Percentiles rank a stretch among this genome's conserved stretches.
Conservation (phyloP, 305 asterid species). For the Fraxinus albicans region DNA sequence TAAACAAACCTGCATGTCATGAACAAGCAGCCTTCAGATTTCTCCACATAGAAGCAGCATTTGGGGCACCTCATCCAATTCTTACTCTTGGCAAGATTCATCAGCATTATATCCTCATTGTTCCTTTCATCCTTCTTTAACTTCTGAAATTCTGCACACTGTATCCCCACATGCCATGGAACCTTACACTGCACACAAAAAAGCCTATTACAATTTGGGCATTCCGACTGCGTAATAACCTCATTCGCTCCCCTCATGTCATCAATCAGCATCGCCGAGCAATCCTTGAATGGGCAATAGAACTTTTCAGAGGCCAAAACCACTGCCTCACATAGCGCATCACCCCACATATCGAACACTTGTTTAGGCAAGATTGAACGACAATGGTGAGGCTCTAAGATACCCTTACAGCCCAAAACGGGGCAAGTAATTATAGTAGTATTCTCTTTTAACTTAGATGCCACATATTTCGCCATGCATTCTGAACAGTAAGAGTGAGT, state of each 20-base stretch:
- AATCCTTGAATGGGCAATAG: slow-evolving; percentile 72
- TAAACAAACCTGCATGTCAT: slow-evolving; percentile 69
- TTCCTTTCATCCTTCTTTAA: slow-evolving; percentile 50
- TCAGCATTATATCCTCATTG: slow-evolving; percentile 56
- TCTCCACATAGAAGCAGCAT: slow-evolving; percentile 59
- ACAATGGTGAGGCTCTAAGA: slow-evolving; percentile 52
- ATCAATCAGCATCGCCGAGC: slow-evolving; percentile 59
- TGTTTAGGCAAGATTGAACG: slow-evolving; percentile 46
- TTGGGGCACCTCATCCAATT: slow-evolving; percentile 67
- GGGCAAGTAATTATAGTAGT: slow-evolving; percentile 45
- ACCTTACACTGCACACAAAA: slow-evolving; percentile 67
- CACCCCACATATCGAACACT: slow-evolving; percentile 71
- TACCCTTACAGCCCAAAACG: slow-evolving; percentile 38
- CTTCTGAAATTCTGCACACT: slow-evolving; percentile 53
- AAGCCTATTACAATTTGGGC: slow-evolving; percentile 59
- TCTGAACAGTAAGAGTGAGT: slow-evolving; percentile 46
- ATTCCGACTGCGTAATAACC: slow-evolving; percentile 39
- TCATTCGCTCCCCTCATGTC: slow-evolving; percentile 11
- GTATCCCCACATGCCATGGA: slow-evolving; percentile 61
- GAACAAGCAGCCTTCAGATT: slow-evolving; percentile 49
- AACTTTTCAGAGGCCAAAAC: slow-evolving; percentile 49
- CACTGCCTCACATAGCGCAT: slow-evolving; percentile 56
- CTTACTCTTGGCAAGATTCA: slow-evolving; percentile 45
- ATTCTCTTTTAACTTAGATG: slow-evolving; percentile 45
- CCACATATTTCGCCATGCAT: slow-evolving; percentile 48